Evolutionary conservation across 208 protist genomes (phyloP).

Genomic region (Leishmania amazonensis): DNA sequence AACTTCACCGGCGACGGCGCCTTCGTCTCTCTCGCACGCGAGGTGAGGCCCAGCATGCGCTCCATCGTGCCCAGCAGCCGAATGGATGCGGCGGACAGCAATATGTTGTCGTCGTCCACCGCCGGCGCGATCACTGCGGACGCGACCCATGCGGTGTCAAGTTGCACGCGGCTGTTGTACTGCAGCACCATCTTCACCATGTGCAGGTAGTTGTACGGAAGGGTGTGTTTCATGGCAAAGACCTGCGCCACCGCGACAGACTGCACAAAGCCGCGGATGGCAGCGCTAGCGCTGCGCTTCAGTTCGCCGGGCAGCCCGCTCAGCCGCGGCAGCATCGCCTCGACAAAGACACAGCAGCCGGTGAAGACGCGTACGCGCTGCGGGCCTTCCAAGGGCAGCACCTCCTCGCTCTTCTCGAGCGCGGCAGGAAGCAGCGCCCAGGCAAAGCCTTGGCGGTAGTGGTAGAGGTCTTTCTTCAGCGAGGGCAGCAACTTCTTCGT

Average conservation of each 20-base stretch:
- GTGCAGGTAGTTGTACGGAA: slow-evolving; percentile 82
- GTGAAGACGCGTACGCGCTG: slow-evolving; percentile 79
- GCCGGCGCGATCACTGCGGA: slow-evolving; percentile 46
- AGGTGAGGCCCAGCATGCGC: slow-evolving; percentile 62
- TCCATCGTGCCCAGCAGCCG: slow-evolving; percentile 70
- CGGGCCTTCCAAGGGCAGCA: slow-evolving; percentile 55
- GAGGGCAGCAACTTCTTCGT: slow-evolving; percentile 65
- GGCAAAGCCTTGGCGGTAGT: slow-evolving; percentile 88
- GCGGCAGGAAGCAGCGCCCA: slow-evolving; percentile 77
- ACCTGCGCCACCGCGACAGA: slow-evolving; percentile 59
- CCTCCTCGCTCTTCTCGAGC: slow-evolving; percentile 80
- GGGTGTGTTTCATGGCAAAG: slow-evolving; percentile 88
- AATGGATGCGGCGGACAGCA: slow-evolving; percentile 75
- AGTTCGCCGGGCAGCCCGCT: slow-evolving; percentile 67
- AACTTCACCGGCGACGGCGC: slow-evolving; percentile 74
- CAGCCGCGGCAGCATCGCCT: slow-evolving; percentile 78
- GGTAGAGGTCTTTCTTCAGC: slow-evolving; percentile 85
- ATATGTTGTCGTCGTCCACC: slow-evolving; percentile 73
- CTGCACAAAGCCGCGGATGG: slow-evolving; percentile 70
- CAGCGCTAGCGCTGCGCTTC: slow-evolving; percentile 40
- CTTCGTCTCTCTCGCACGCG: slow-evolving; percentile 78
- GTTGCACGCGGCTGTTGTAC: slow-evolving; percentile 83
- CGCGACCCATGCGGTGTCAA: slow-evolving; percentile 69
- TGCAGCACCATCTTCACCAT: slow-evolving; percentile 80
- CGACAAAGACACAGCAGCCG: slow-evolving; percentile 70